These are phyloP conservation scores for Leccinum uliginosum DNA, from an alignment of 768 basidiomycete genomes.

Conservation along the genomic window DNA sequence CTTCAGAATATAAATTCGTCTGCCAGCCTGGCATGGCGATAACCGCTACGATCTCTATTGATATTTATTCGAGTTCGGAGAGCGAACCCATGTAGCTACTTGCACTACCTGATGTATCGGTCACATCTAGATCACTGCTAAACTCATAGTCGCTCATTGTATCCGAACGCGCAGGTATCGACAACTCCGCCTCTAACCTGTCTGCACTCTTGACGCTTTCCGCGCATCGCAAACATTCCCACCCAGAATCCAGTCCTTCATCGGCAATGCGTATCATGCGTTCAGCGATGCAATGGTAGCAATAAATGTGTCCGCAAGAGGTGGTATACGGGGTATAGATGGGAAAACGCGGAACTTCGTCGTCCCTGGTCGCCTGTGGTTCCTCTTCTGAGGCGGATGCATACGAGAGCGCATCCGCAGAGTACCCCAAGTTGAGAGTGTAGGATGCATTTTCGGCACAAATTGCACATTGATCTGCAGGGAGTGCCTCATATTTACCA, in stretches of 20 bases:
- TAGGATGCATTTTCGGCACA: constrained; percentile 76
- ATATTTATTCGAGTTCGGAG: constrained; percentile 20
- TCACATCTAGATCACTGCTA: constrained; percentile 42
- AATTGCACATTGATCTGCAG: constrained; percentile 81
- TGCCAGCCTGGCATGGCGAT: too few relatives aligned
- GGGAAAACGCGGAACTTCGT: constrained; percentile 52
- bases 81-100: constrained; percentile 35
- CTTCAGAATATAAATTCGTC: too few relatives aligned
- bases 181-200: constrained; percentile 39
- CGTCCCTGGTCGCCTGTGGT: constrained; percentile 16
- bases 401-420: constrained; percentile 43
- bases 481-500: constrained; percentile 69
- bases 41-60: too few relatives aligned
- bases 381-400: constrained; percentile 18
- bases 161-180: constrained; percentile 20
- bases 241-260: constrained; percentile 51
- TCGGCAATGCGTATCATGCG: constrained; percentile 71
- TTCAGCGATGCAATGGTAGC: constrained; percentile 90
- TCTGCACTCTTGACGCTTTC: constrained; percentile 61
- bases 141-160: constrained; percentile 56
- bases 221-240: constrained; percentile 84
- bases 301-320: constrained; percentile 83
- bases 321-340: constrained; percentile 81
- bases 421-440: constrained; percentile 51
- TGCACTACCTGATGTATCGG: constrained; percentile 52